Evolutionary conservation across 257 asterid species (phyloP), one percentile per base, ranked within the genome.

Genomic region (Nicotiana paniculata): DNA sequence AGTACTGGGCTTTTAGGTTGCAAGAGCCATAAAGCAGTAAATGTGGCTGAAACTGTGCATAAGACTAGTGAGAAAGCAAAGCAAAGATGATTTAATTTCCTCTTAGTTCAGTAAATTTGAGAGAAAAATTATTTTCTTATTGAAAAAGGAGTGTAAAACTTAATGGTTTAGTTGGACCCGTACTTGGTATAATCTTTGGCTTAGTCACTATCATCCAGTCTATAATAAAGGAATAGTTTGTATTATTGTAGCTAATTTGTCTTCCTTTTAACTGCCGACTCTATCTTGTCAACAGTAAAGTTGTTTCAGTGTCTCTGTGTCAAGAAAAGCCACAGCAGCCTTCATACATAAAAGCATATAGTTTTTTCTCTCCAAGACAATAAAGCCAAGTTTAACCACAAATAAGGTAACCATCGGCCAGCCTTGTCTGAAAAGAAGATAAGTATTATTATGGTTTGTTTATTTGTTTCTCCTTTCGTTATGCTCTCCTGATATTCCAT

Each of bases 1-100:
- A 85, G 89, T 12, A 51, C 64, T 28, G 92, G 93, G 9, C 84
- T 94, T 63, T 82, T 90, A 87, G 95, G 97, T 35, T 92, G 96
- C 88, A 92, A 89, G 88, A 92, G 85, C 80, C 82, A 83, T 1
- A 91, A 88, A 57, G 88, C 92, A 11, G 96, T 89, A 28, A 89
- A 85, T 83, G 93, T 93, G 79, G 92, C 90, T 65, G 86, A 89
- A 55, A 86, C 81, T 80, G 81, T 79, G 75, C 82, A 64, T 18
- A 88, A 83, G 82, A 48, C 77, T 51, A 84, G 24, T 81, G 84
- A 69, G 79, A 86, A 79, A 43, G 59, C 78, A 51, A 82, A 82
- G 21, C 81, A 75, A 51, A 75, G 80, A 75, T 75, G 63, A 75
- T 12, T 75, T 9, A 43, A 43, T 75, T 51, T 28, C 79, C 39